phyloP scores from a whole-genome alignment of 306 rosid genomes.

The Chamaecrista fasciculata region DNA sequence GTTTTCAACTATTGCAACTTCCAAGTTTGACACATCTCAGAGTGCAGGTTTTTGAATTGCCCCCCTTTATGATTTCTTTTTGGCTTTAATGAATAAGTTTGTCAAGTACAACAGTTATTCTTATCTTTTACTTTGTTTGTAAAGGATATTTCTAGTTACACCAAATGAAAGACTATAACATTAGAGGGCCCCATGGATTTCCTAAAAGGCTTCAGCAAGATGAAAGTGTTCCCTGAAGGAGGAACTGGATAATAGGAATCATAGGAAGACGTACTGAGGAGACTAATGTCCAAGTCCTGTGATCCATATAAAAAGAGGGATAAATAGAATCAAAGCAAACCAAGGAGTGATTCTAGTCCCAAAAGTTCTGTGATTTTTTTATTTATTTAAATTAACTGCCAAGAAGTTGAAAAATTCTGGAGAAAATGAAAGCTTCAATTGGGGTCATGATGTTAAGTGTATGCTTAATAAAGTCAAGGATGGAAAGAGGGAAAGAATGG shows the following conservation, averaged over 20 bases:
- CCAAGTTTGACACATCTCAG: constrained; percentile 44
- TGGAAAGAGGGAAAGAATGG: not conserved
- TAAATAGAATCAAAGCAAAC: not conserved
- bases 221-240: not conserved
- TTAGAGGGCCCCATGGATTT: not conserved
- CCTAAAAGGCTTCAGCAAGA: not conserved
- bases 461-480: not conserved
- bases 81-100: not conserved
- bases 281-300: not conserved
- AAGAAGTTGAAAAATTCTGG: not conserved
- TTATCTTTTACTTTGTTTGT: not conserved
- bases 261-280: not conserved
- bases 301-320: not conserved
- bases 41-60: constrained; percentile 49
- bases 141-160: no score
- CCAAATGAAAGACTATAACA: not conserved
- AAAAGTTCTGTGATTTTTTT: not conserved
- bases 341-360: not conserved
- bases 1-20: constrained; percentile 74
- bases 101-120: not conserved
- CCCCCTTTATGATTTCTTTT: not conserved
- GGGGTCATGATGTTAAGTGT: not conserved
- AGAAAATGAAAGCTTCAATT: not conserved
- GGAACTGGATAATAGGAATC: not conserved
- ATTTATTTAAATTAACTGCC: not conserved